Base-by-base conservation (phyloP, 2,329 filamentous ascomycete genomes). In the Truncatella angustata region DNA sequence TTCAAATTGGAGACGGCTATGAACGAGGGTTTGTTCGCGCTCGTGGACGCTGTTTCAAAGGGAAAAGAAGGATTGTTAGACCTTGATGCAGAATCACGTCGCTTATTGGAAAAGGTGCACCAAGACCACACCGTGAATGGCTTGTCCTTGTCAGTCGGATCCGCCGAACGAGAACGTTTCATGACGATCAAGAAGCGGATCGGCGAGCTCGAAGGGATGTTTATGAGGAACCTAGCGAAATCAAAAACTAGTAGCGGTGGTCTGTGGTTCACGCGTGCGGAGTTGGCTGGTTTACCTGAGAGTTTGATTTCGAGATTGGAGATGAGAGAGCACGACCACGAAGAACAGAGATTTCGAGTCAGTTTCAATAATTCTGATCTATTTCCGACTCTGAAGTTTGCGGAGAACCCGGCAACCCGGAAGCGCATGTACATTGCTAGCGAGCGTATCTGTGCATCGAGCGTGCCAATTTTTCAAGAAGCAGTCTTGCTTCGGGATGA, bases 401-500 rank as follows among this genome's bases (percentile, higher is more conserved):
- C 36, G 7, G 20, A 39, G n/a, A 16, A 39, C 20, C 9, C 14
- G 20, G 36, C 7, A 16, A 39, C 36, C 7, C 36, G 36, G n/a
- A 39, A 16, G n/a, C 36, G 36, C 14, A 16, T 39, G 36, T 39
- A 10, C 36, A n/a, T 39, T 21, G 36, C 14, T 7, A 16, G 36
- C 3, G 36, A 39, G n/a, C 9, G 20, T 16, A 21, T 21, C 9
- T 23, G 18, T 21, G 36, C 36, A 7, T 7, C 36, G 40, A 59
- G 63, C 44, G 54, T 58, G 2, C 51, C 56, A 4, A 65, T 83
- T 7, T 82, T 84, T 70, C 74, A 75, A 56, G 79, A 83, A 60
- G 74, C 78, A 10, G 71, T 84, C 37, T 63, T 78, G 5, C 73
- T 82, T 9, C 77, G 81, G 14, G 79, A 83, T 55, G 78, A 83